These are phyloP conservation scores for Fusarium beomiforme DNA, from an alignment of 2,329 filamentous ascomycete species.

Conservation along the genomic window DNA sequence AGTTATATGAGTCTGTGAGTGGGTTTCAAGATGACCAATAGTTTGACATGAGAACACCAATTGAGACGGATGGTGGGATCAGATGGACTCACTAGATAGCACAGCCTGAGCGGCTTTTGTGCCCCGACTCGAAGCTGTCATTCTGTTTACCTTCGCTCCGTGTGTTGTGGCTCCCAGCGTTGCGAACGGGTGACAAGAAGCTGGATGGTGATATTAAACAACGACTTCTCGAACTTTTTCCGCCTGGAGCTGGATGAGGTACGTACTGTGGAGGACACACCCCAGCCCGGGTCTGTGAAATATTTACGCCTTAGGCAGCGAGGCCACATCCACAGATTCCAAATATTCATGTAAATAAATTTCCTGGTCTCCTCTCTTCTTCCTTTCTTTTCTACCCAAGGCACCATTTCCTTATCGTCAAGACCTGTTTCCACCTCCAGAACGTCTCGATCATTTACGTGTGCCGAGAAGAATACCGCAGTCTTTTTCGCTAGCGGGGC, in stretches of 20 bases:
- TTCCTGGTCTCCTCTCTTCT: conserved; percentile 17
- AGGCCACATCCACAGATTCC: neutral
- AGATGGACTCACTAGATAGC: conserved; percentile 58
- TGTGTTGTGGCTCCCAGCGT: conserved; percentile 20
- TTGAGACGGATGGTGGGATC: conserved; percentile 15
- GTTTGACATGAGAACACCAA: conserved; percentile 17
- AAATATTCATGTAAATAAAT: conserved; percentile 9
- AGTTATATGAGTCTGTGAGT: conserved; percentile 11
- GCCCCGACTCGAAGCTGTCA: conserved; percentile 69
- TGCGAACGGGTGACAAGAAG: conserved; percentile 26
- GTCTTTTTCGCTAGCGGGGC: conserved; percentile 99
- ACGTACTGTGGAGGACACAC: conserved; percentile 33
- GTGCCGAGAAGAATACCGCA: conserved; percentile 85
- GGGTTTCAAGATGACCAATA: neutral
- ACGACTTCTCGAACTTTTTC: conserved; percentile 44
- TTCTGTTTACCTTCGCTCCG: conserved; percentile 29
- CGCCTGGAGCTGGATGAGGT: conserved; percentile 26
- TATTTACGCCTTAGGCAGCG: conserved; percentile 43
- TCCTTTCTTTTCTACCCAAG: conserved; percentile 58
- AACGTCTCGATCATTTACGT: conserved; percentile 89
- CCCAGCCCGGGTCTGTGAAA: neutral
- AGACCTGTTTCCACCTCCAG: conserved; percentile 73
- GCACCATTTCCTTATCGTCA: conserved; percentile 97
- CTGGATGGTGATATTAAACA: conserved; percentile 34
- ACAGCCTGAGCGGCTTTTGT: conserved; percentile 59